These are phyloP conservation scores for Aspergillus puulaauensis DNA, from an alignment of 2,329 filamentous ascomycete species.

Conservation along the genomic window DNA sequence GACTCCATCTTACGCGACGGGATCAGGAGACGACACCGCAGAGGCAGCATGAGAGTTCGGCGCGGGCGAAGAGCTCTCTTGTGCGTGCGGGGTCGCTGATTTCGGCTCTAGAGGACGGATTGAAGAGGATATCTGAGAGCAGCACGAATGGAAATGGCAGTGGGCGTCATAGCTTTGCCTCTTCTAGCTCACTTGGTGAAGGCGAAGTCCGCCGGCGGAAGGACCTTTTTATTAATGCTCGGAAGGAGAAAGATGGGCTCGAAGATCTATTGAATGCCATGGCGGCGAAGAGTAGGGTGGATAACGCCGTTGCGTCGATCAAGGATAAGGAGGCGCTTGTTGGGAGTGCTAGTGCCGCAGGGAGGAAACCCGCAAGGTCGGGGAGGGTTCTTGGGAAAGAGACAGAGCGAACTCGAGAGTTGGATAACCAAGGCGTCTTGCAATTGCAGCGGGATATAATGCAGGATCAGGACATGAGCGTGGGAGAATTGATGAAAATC, in stretches of 20 bases:
- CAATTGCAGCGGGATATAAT: conserved; percentile 64
- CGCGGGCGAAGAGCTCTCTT: conserved; percentile 60
- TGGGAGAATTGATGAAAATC: conserved; percentile 59
- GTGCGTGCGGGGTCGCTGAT: conserved; percentile 58
- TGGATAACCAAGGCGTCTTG: conserved; percentile 64
- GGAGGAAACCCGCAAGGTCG: conserved; percentile 38
- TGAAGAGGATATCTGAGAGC: conserved; percentile 40
- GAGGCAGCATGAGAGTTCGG: conserved; percentile 62
- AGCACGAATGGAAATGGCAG: neutral
- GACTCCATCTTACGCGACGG: conserved; percentile 58
- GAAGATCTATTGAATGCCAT: conserved; percentile 61
- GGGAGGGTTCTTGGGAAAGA: conserved; percentile 55
- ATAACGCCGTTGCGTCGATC: conserved; percentile 47
- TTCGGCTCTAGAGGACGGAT: conserved; percentile 56
- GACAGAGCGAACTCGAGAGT: conserved; percentile 60
- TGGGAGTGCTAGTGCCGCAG: conserved; percentile 16
- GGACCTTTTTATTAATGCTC: conserved; percentile 57
- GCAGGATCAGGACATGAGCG: conserved; percentile 59
- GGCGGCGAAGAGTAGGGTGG: conserved; percentile 50
- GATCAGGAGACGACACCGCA: conserved; percentile 60
- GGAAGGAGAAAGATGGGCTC: conserved; percentile 62
- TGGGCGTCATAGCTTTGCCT: neutral
- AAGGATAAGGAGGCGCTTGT: conserved; percentile 48
- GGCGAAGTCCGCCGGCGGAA: conserved; percentile 60
- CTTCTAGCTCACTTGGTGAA: conserved; percentile 51